Evolutionary conservation across 257 asterid genomes (phyloP), one percentile per base, ranked within the genome.

Genomic region (Fraxinus excelsior): DNA sequence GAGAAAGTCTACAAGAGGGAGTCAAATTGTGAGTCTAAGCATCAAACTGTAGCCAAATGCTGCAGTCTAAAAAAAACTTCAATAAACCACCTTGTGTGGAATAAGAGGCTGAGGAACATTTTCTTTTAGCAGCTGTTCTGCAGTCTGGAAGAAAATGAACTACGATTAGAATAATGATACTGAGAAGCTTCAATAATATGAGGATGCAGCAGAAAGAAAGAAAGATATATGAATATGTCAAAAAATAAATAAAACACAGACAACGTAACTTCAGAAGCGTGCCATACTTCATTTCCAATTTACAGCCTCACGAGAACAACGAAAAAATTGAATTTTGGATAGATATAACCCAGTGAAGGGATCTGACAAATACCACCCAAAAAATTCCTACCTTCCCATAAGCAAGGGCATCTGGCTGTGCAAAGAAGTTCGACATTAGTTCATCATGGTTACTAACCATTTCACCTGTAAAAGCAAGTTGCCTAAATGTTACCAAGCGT

Each of bases 381-480:
- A 44, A 25, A 72, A 49, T 42, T 76, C 70, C 74, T 76, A 91
- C 99, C 97, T 96, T 96, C 73, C 99, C 99, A 80, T 93, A 93
- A 65, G 99, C 98, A 34, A 96, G 97, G 79, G 99, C 99, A 85
- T 96, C 99, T 26, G 99, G 97, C 90, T 96, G 99, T 49, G 99
- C 99, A 85, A 93, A 96, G 89, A 93, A 96, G 94, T 96, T 96
- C 0, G 99, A 96, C 99, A 96, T 96, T 84, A 96, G 98, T 87
- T 96, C 99, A 78, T 96, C 98, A 58, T 96, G 99, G 91, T 96
- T 93, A 74, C 89, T 88, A 76, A 93, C 99, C 78, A 90, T 76
- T 87, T 96, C 98, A 86, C 91, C 99, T 96, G 91, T 65, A 83
- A 78, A 89, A 67, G 75, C 82, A 81, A 78, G 74, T 65, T 42